Conservation (phyloP, 2,329 filamentous ascomycete species). For the Aaosphaeria pasadenensis region DNA sequence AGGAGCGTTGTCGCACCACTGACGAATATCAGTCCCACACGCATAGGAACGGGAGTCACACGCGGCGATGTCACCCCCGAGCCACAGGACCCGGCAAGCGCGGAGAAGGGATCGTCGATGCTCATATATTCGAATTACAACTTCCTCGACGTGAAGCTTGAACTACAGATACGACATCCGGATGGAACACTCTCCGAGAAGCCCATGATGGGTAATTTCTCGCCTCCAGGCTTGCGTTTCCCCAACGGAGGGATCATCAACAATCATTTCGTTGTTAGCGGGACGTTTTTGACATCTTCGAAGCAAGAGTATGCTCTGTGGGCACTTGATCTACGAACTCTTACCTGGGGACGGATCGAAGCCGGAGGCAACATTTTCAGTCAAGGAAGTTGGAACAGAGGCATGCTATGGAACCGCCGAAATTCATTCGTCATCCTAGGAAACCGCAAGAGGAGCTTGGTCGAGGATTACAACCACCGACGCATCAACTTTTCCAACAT, state of each 20-base stretch:
- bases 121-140: slow-evolving; percentile 99
- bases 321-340: slow-evolving; percentile 82
- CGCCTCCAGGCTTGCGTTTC: slow-evolving; percentile 88
- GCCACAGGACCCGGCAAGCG: slow-evolving; percentile 28
- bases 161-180: slow-evolving; percentile 81
- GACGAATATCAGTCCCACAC: slow-evolving; percentile 60
- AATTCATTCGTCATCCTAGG: slow-evolving; percentile 96
- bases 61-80: slow-evolving; percentile 37
- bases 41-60: slow-evolving; percentile 60
- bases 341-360: slow-evolving; percentile 95
- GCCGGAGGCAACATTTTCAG: slow-evolving; percentile 89
- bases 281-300: slow-evolving; percentile 94
- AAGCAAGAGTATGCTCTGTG: slow-evolving; percentile 98
- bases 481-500: slow-evolving; percentile 97
- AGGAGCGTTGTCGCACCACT: slow-evolving; percentile 90
- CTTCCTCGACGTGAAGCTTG: slow-evolving; percentile 93
- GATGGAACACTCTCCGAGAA: slow-evolving; percentile 84
- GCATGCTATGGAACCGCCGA: slow-evolving; percentile 85
- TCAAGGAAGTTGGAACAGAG: slow-evolving; percentile 96
- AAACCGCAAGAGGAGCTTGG: slow-evolving; percentile 86
- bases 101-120: slow-evolving; percentile 63
- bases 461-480: slow-evolving; percentile 97
- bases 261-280: slow-evolving; percentile 94
- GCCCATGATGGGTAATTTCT: slow-evolving; percentile 81
- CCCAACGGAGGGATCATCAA: slow-evolving; percentile 95